Evolutionary conservation across 306 rosid genomes (phyloP).

Genomic region (Gastrolobium villosum): DNA sequence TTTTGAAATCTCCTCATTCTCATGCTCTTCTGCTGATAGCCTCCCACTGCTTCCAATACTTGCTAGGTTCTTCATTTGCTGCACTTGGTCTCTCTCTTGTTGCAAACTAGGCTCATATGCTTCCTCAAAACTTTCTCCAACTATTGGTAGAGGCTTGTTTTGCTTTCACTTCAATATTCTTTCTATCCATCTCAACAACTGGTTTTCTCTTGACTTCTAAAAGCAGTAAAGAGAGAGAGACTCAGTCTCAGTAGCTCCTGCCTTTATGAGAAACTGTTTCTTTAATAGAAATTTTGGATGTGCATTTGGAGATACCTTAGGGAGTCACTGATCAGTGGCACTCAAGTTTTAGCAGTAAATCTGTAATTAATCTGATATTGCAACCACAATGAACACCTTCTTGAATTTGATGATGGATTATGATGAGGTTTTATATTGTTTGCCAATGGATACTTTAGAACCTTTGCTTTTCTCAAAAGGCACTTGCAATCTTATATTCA

Average conservation of each 20-base stretch:
- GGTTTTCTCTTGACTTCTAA: conserved; percentile 57
- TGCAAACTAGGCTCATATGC: conserved; percentile 45
- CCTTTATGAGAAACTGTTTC: conserved; percentile 29
- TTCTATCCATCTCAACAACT: conserved; percentile 50
- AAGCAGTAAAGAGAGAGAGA: conserved; percentile 47
- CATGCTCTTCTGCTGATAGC: conserved; percentile 62
- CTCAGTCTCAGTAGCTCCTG: neutral
- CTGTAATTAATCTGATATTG: conserved; percentile 39
- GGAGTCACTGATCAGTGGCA: conserved; percentile 7
- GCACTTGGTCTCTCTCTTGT: conserved; percentile 49
- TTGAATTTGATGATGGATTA: conserved; percentile 38
- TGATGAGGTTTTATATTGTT: conserved; percentile 40
- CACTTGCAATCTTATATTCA: conserved; percentile 46
- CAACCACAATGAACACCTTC: conserved; percentile 26
- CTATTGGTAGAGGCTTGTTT: conserved; percentile 36
- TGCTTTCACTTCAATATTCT: conserved; percentile 68
- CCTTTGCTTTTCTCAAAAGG: conserved; percentile 45
- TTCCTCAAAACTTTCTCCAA: conserved; percentile 38
- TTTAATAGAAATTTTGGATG: conserved; percentile 22
- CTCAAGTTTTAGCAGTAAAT: conserved; percentile 27
- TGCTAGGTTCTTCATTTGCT: conserved; percentile 71
- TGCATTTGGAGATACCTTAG: conserved; percentile 28
- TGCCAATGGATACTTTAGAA: neutral
- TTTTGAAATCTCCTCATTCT: conserved; percentile 70
- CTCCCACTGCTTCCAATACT: conserved; percentile 71